Percentiles rank a stretch among this genome's conserved stretches.
These are phyloP conservation scores for Ustilago sp. DNA, from an alignment of 1,284 basidiomycete species.

Conservation along the genomic window DNA sequence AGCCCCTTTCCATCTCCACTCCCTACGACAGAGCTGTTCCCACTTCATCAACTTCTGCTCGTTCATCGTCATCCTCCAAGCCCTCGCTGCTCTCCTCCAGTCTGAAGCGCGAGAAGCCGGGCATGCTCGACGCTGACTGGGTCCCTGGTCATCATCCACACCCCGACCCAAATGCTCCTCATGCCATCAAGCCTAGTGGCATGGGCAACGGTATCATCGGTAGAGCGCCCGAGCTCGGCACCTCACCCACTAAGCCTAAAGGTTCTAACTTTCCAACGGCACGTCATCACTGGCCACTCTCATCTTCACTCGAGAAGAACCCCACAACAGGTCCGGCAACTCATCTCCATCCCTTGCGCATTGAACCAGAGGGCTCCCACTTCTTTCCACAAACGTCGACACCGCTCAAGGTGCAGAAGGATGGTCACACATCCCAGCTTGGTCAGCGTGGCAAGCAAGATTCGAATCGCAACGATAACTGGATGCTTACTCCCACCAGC, in stretches of 20 bases:
- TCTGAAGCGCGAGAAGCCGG: slow-evolving; percentile 21
- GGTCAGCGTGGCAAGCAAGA: neutral
- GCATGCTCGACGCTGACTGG: slow-evolving; percentile 22
- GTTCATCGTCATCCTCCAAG: neutral
- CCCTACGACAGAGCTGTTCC: neutral
- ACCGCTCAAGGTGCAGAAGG: slow-evolving; percentile 12
- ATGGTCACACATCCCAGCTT: neutral
- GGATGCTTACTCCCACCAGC: slow-evolving; percentile 58
- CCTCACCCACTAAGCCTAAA: slow-evolving; percentile 31
- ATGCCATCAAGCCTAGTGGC: slow-evolving; percentile 45
- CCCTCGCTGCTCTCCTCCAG: slow-evolving; percentile 41
- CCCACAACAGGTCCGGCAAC: slow-evolving; percentile 27
- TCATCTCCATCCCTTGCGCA: slow-evolving; percentile 34
- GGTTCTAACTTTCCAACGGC: slow-evolving; percentile 4
- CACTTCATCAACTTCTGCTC: neutral
- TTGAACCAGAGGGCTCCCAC: slow-evolving; percentile 33
- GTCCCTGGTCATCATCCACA: slow-evolving; percentile 33
- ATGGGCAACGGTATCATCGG: slow-evolving; percentile 50
- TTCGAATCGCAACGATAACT: slow-evolving; percentile 42
- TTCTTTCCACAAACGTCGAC: slow-evolving; percentile 34
- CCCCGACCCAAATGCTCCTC: slow-evolving; percentile 22
- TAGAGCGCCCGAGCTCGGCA: slow-evolving; percentile 40
- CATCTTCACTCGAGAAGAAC: slow-evolving; percentile 37
- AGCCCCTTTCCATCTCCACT: slow-evolving; percentile 23
- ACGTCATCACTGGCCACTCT: slow-evolving; percentile 41